A percentile compares a stretch with the other conserved stretches of the same genome.
Evolutionary conservation across 495 filamentous ascomycete species (phyloP).

Genomic region (Amniculicola lignicola): DNA sequence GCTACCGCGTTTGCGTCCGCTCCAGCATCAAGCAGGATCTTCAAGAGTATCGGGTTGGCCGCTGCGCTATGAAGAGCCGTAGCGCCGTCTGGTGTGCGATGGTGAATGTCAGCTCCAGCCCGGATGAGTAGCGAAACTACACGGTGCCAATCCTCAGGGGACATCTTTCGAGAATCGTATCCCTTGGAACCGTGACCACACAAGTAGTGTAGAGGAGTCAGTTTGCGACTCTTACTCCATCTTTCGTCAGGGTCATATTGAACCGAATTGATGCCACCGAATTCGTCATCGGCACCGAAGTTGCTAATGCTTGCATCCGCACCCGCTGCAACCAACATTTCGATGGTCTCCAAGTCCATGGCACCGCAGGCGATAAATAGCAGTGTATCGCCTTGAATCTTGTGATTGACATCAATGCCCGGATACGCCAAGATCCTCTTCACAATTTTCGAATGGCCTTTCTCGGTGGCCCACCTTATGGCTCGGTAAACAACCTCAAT

Average conservation of each 20-base stretch:
- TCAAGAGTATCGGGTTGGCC: neutral
- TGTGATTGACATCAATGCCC: conserved; percentile 1
- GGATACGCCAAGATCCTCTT: neutral
- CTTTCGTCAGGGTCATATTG: neutral
- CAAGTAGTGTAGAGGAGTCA: neutral
- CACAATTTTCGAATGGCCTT: neutral
- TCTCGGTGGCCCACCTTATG: neutral
- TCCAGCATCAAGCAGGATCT: conserved; percentile 9
- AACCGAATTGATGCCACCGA: neutral
- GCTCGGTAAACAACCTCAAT: conserved; percentile 4
- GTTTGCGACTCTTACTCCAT: neutral
- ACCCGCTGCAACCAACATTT: conserved; percentile 6
- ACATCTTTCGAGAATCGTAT: neutral
- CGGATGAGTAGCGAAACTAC: neutral
- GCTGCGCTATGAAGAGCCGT: neutral
- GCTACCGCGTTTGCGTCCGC: neutral
- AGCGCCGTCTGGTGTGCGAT: neutral
- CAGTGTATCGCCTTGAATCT: neutral
- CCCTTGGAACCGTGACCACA: neutral
- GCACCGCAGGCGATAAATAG: neutral
- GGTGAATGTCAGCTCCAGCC: neutral
- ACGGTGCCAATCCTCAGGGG: neutral
- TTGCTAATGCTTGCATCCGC: conserved; percentile 3
- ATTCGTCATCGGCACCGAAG: neutral
- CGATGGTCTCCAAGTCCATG: neutral